Evolutionary conservation across 768 basidiomycete genomes (phyloP), one percentile per base, ranked within the genome.

Genomic region (Leccinum variicolor): DNA sequence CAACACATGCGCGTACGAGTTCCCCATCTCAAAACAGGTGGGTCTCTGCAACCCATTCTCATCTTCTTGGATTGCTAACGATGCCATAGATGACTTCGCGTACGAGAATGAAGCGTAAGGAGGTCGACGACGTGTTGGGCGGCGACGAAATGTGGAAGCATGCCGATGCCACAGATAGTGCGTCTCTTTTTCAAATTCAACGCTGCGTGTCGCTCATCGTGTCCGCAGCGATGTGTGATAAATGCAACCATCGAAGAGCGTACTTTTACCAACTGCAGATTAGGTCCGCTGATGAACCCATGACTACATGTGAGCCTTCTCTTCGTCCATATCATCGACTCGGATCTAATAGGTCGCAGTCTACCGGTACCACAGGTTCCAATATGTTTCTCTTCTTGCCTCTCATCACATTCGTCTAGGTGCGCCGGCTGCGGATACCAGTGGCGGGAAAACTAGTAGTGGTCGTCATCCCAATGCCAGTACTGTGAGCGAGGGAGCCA

Each of bases 191-290:
- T 14, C 15, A 36, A 41, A 31, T 50, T 1, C 17, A 6, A 15
- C 17, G 11, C 34, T 7, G 28, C 21, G n/a, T n/a, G 14, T 52
- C 46, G 41, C 45, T 61, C 47, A 60, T 28, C 41, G 13, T 45
- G 3, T 34, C 50, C 19, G 0, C 56, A 86, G 84, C 84, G 15
- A 77, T 74, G 8, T 85, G 84, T 66, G 79, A 78, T 50, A 93
- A 94, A 64, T 99, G 96, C 71, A 94, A 95, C 67, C 78, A 87
- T 68, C 79, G 83, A 48, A 77, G 86, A 50, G 95, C 96, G 4
- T 98, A 94, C 73, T 99, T 91, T 75, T 92, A 94, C 69, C 94
- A 98, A 76, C 77, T 98, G 14, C 97, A 99, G 71, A 99, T 98
- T 60, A 77, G 96, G 47, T 95, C 92, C 64, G 93, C 92, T 0